Conservation (phyloP, 768 basidiomycete species). For the Cystobasidium onofrii region DNA sequence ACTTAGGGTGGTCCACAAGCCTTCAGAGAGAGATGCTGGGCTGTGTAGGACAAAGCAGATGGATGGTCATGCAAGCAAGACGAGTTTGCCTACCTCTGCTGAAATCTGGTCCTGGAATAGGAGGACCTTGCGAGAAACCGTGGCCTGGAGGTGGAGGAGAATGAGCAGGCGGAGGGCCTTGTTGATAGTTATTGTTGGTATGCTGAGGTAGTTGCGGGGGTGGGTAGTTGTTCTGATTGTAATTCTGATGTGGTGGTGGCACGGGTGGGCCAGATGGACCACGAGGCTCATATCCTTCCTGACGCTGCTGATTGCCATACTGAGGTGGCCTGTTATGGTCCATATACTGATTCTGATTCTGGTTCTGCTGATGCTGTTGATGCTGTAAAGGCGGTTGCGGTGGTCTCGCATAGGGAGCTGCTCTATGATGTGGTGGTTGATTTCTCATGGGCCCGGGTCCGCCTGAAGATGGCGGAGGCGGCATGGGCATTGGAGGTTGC, state of each 20-base stretch:
- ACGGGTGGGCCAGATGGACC: not conserved
- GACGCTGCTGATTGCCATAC: slow-evolving; percentile 1
- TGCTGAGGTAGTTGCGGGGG: not conserved
- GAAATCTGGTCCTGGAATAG: not conserved
- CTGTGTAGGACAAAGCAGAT: not conserved
- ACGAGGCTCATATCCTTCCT: not conserved
- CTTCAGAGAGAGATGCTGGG: not conserved
- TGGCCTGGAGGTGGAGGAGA: not conserved
- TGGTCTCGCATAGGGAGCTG: not conserved
- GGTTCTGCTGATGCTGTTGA: too few relatives aligned
- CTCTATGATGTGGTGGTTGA: not conserved
- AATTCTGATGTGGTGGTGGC: not conserved
- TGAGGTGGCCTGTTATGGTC: not conserved
- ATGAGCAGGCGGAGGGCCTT: not conserved
- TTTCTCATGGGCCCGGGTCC: slow-evolving; percentile 16
- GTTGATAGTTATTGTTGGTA: not conserved
- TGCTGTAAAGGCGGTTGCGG: not conserved
- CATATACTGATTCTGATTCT: not conserved
- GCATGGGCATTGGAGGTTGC: not conserved
- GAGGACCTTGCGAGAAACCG: not conserved
- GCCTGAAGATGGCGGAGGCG: not conserved
- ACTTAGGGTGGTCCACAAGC: not conserved
- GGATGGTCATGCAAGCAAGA: not conserved
- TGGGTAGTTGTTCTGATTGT: slow-evolving; percentile 9
- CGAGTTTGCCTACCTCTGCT: not conserved